Percentiles rank a stretch among this genome's conserved stretches.
These are phyloP conservation scores for Sphagnum fallax DNA, from an alignment of 228 moss, liverwort and hornwort species.

Conservation along the genomic window DNA sequence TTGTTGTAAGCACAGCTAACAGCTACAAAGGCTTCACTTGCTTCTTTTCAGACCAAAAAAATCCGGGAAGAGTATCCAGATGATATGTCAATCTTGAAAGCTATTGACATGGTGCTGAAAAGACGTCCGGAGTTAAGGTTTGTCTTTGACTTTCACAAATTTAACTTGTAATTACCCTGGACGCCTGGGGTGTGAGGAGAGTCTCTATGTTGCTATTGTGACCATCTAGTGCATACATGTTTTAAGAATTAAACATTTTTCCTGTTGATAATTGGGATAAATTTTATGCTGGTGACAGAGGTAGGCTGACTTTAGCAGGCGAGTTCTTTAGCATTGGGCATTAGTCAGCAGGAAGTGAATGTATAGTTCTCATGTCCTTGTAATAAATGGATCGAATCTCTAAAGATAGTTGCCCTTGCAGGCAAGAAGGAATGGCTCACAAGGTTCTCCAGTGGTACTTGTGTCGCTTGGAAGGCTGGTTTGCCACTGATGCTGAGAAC, in stretches of 20 bases:
- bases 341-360: not conserved
- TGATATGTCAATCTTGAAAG: constrained; percentile 7
- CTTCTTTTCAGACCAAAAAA: constrained; percentile 3
- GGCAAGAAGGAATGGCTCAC: constrained; percentile 49
- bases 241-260: not conserved
- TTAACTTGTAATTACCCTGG: not conserved
- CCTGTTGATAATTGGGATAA: too few species aligned
- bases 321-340: not conserved
- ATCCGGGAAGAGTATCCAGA: constrained; percentile 2
- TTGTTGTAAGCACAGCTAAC: too few species aligned
- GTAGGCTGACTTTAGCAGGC: not conserved
- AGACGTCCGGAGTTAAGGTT: constrained; percentile 11
- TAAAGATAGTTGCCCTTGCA: constrained; percentile 6
- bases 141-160: not conserved
- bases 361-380: not conserved
- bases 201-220: too few species aligned
- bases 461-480: constrained; percentile 70
- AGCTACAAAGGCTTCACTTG: too few species aligned
- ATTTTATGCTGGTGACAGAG: not conserved
- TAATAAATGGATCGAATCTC: too few species aligned
- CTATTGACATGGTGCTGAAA: constrained; percentile 1
- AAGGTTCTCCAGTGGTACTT: constrained; percentile 65
- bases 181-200: too few species aligned
- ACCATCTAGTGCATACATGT: too few species aligned
- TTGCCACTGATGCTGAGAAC: constrained; percentile 59